Conservation (phyloP, 2,329 filamentous ascomycete genomes). For the Penicillium fuscoglaucum region DNA sequence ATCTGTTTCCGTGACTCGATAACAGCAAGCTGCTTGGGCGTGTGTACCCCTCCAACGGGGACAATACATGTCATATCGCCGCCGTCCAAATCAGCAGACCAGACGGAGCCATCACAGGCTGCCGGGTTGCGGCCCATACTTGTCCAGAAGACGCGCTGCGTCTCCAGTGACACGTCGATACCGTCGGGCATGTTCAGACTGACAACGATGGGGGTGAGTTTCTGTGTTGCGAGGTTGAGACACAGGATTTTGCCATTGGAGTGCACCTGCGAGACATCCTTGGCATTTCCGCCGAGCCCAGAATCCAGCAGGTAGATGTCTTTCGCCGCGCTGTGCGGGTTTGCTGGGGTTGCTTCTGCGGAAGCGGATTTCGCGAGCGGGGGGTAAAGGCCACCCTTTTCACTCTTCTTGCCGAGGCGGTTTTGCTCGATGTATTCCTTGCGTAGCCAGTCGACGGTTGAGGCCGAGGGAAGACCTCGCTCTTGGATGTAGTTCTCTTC, state of each 20-base stretch:
- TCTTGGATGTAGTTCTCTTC: slow-evolving; percentile 56
- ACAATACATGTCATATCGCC: slow-evolving; percentile 48
- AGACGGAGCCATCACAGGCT: slow-evolving; percentile 46
- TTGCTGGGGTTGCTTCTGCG: slow-evolving; percentile 8
- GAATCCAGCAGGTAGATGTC: slow-evolving; percentile 27
- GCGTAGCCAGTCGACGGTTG: slow-evolving; percentile 49
- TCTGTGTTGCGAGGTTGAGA: slow-evolving; percentile 19
- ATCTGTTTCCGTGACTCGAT: slow-evolving; percentile 32
- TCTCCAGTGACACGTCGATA: slow-evolving; percentile 39
- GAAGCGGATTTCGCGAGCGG: slow-evolving; percentile 14
- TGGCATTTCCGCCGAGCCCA: slow-evolving; percentile 24
- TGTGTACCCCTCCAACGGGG: slow-evolving; percentile 48
- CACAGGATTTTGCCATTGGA: slow-evolving; percentile 21
- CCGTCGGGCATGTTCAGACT: slow-evolving; percentile 46
- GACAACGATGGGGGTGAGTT: slow-evolving; percentile 13
- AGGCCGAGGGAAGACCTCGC: slow-evolving; percentile 38
- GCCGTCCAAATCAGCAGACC: slow-evolving; percentile 53
- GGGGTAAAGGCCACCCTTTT: slow-evolving; percentile 45
- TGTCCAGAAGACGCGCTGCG: slow-evolving; percentile 51
- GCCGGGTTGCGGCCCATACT: slow-evolving; percentile 49
- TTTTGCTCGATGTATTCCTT: slow-evolving; percentile 49
- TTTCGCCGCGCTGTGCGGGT: slow-evolving; percentile 11
- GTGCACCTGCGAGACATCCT: slow-evolving; percentile 17
- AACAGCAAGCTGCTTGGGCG: slow-evolving; percentile 47
- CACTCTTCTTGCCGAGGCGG: slow-evolving; percentile 42